Base-by-base conservation (phyloP, 352 stramenopile species). In the Phytophthora ohioensis region DNA sequence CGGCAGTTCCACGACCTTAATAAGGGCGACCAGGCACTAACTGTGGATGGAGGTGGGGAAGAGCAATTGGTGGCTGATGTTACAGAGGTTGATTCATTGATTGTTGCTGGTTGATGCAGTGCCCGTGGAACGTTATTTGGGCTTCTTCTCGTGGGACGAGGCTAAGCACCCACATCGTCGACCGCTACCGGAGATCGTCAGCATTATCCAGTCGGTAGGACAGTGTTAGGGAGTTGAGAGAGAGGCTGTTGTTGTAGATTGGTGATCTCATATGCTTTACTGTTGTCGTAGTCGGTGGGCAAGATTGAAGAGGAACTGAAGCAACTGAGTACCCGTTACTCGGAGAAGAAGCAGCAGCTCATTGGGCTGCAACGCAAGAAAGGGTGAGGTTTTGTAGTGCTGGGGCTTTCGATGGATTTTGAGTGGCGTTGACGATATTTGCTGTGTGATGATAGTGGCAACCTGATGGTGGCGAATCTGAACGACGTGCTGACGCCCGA, bases 291-390 rank as follows among this genome's bases (percentile, higher is more conserved):
- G 89, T 95, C 89, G 34, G 84, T 95, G 30, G 88, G 91, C 4
- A 98, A 98, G 60, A 98, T 99, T 64, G 97, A 99, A 76, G 98
- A 99, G 34, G 97, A 99, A 66, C 79, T 99, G 21, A 98, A 99
- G 77, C 94, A 98, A 65, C 67, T 99, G 27, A 91, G 91, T 42
- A 91, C 79, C 21, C 93, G 91, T 30, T 99, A 98, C 81, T 85
- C 88, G 27, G 97, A 99, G 60, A 99, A 99, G 79, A 96, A 94
- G 69, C 87, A 96, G 61, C 82, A 91, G 51, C 56, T 97, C 9
- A 85, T 97, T 65, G 80, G 94, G 34, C 82, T 98, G 58, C 90
- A 98, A 60, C 95, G 95, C 58, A 98, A 98, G 79, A 97, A 97
- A 57, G 97, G 89, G 89, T 95, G 52, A 10, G 31, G 5, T 4